These are phyloP conservation scores for Leptographium procerum DNA, from an alignment of 2,329 filamentous ascomycete species.

Conservation along the genomic window DNA sequence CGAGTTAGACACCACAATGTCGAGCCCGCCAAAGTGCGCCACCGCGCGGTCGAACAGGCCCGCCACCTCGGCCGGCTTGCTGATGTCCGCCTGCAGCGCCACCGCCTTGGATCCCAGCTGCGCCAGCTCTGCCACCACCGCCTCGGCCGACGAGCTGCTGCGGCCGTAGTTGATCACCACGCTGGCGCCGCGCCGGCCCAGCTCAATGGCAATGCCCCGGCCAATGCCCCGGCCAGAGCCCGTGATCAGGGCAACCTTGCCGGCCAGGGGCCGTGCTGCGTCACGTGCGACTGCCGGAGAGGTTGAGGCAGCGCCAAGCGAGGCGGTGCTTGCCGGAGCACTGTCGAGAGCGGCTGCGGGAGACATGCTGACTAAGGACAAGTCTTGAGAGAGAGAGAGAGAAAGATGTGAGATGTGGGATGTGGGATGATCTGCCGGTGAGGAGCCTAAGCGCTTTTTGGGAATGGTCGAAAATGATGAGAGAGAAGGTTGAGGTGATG, in stretches of 20 bases:
- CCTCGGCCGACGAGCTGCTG: constrained; percentile 42
- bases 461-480: background rate
- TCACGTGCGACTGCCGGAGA: constrained; percentile 2
- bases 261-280: constrained; percentile 22
- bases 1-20: constrained; percentile 63
- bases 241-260: constrained; percentile 51
- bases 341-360: constrained; percentile 2
- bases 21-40: constrained; percentile 54
- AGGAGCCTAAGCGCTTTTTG: background rate
- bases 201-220: constrained; percentile 53
- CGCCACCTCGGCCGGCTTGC: constrained; percentile 45
- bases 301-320: background rate
- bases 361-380: constrained; percentile 4
- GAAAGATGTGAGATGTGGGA: background rate
- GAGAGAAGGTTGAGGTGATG: background rate
- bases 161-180: constrained; percentile 58
- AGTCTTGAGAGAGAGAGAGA: background rate
- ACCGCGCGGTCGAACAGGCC: constrained; percentile 55
- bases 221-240: constrained; percentile 57
- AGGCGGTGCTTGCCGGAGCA: background rate
- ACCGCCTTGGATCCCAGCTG: constrained; percentile 45
- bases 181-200: constrained; percentile 51
- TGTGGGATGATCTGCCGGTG: background rate
- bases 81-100: constrained; percentile 54
- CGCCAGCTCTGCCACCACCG: constrained; percentile 41